Evolutionary conservation across 129 eudicot species (phyloP).

Genomic region (Tagetes patula): DNA sequence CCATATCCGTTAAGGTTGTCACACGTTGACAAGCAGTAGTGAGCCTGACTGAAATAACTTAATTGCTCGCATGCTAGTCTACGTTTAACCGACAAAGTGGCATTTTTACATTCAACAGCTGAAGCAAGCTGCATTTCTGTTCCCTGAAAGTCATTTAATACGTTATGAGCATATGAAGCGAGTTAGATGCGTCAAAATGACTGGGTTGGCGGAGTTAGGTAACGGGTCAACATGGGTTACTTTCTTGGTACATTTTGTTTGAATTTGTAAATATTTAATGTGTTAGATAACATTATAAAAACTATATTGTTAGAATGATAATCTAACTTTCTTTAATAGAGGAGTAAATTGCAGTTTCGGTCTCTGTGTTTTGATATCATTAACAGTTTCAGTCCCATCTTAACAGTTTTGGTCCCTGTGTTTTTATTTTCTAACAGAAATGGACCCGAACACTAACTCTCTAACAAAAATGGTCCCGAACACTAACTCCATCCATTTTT

Average conservation of each 20-base stretch:
- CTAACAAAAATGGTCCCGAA: too few species aligned
- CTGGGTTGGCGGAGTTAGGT: background rate
- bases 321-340: background rate
- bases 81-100: conserved; percentile 84
- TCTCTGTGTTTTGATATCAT: too few species aligned
- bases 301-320: background rate
- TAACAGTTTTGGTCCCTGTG: too few species aligned
- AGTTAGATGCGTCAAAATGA: background rate
- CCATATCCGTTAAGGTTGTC: conserved; percentile 40
- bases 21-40: conserved; percentile 62
- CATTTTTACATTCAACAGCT: conserved; percentile 79
- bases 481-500: too few species aligned
- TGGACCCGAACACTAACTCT: too few species aligned
- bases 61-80: conserved; percentile 90
- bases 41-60: conserved; percentile 73
- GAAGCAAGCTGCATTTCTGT: conserved; percentile 93
- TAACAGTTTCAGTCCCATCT: too few species aligned
- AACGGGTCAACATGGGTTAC: background rate
- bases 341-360: too few species aligned
- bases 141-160: conserved; percentile 51
- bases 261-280: background rate
- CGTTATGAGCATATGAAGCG: conserved; percentile 1
- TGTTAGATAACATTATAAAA: conserved; percentile 1
- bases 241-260: conserved; percentile 3
- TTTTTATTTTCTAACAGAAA: too few species aligned